Conservation (phyloP, 352 stramenopile genomes). For the Pythium grandisporangium region DNA sequence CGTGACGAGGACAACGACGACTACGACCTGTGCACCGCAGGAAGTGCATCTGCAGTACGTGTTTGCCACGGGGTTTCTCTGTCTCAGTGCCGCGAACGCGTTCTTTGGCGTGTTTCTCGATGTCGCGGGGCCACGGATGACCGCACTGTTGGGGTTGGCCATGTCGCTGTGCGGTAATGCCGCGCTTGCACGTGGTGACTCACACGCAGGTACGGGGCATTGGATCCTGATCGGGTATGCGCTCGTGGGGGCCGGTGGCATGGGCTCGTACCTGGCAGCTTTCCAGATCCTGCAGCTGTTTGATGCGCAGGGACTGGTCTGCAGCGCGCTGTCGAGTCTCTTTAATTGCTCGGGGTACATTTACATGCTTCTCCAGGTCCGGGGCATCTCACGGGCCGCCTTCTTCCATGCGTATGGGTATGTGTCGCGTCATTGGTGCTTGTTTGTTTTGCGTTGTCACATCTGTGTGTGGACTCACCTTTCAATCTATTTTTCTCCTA, state of each 20-base stretch:
- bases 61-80: constrained; percentile 72
- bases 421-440: not conserved
- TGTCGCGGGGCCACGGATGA: constrained; percentile 44
- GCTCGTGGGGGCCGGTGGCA: constrained; percentile 56
- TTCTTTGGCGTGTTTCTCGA: constrained; percentile 74
- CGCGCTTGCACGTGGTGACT: constrained; percentile 45
- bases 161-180: constrained; percentile 50
- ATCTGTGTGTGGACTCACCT: too few relatives aligned
- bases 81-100: constrained; percentile 69
- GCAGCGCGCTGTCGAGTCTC: constrained; percentile 69
- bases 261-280: constrained; percentile 62
- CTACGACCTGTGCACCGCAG: constrained; percentile 33
- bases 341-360: constrained; percentile 82
- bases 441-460: not conserved
- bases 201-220: constrained; percentile 23
- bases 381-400: constrained; percentile 22
- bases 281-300: constrained; percentile 81
- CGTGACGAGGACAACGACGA: not conserved
- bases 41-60: constrained; percentile 71
- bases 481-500: too few relatives aligned
- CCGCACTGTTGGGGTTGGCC: constrained; percentile 38
- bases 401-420: constrained; percentile 71
- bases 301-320: constrained; percentile 64
- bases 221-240: constrained; percentile 67
- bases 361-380: constrained; percentile 74